Percentiles rank a stretch among this genome's conserved stretches.
These are phyloP conservation scores for Sporothrix phasma DNA, from an alignment of 2,329 filamentous ascomycete genomes.

Conservation along the genomic window DNA sequence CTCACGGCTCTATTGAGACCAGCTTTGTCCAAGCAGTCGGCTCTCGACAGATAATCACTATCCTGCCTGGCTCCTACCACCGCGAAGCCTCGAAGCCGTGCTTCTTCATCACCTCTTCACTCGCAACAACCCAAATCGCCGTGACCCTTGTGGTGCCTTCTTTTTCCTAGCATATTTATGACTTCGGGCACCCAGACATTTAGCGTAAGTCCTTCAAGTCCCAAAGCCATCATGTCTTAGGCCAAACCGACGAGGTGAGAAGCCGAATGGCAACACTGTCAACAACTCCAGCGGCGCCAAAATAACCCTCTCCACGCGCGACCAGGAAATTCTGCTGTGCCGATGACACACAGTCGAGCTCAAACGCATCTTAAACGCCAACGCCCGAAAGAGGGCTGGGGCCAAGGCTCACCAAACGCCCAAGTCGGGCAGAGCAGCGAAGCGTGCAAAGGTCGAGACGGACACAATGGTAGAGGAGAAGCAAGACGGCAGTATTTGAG, in stretches of 20 bases:
- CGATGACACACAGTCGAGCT: neutral
- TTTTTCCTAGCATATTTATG: no score
- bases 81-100: no score
- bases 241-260: neutral
- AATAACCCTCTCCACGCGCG: slow-evolving; percentile 3
- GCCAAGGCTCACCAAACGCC: neutral
- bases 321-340: slow-evolving; percentile 16
- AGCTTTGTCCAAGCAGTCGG: no score
- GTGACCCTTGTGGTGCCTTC: no score
- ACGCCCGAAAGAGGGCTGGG: slow-evolving; percentile 8
- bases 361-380: neutral
- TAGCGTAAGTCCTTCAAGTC: no score
- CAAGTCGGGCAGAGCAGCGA: slow-evolving; percentile 6
- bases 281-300: neutral
- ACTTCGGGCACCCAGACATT: neutral
- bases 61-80: no score
- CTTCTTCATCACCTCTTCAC: no score
- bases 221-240: neutral
- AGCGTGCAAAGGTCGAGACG: slow-evolving; percentile 10
- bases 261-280: neutral
- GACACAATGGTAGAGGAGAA: neutral
- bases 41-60: no score
- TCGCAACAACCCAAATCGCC: no score
- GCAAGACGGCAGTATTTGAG: slow-evolving; percentile 1
- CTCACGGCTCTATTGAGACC: no score